These are phyloP conservation scores for Sporothrix mexicana DNA, from an alignment of 2,329 filamentous ascomycete species.

Conservation along the genomic window DNA sequence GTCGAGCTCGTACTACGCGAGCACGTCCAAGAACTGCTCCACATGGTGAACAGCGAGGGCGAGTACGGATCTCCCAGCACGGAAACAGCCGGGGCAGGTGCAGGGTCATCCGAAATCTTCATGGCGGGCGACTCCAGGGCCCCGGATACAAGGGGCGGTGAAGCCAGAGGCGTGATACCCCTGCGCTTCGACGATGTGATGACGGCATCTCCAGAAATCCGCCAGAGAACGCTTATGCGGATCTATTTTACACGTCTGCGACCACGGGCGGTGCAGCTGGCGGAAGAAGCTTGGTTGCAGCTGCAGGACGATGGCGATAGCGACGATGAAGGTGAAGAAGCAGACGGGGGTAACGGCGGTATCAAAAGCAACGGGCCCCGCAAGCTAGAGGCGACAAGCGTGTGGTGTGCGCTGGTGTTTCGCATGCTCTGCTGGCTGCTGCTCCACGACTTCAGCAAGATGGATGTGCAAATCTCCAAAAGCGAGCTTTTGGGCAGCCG, in stretches of 20 bases:
- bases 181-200: conserved; percentile 57
- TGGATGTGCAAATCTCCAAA: conserved; percentile 59
- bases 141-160: neutral
- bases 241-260: conserved; percentile 58
- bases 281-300: conserved; percentile 39
- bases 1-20: conserved; percentile 56
- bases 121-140: neutral
- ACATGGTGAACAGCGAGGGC: conserved; percentile 52
- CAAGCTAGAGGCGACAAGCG: conserved; percentile 43
- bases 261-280: conserved; percentile 48
- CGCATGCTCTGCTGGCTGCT: conserved; percentile 65
- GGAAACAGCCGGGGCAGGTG: neutral
- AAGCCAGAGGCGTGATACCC: conserved; percentile 27
- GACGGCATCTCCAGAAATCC: conserved; percentile 54
- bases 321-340: conserved; percentile 32
- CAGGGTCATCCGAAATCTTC: neutral
- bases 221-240: conserved; percentile 57
- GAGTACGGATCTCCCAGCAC: conserved; percentile 37
- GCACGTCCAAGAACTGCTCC: conserved; percentile 57
- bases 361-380: conserved; percentile 36
- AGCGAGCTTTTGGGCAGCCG: conserved; percentile 61
- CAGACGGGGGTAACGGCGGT: neutral
- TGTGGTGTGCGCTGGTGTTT: conserved; percentile 63
- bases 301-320: conserved; percentile 15
- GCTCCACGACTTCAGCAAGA: conserved; percentile 62